Conservation (phyloP, 78 protist species). For the Carpediemonas membranifera region DNA sequence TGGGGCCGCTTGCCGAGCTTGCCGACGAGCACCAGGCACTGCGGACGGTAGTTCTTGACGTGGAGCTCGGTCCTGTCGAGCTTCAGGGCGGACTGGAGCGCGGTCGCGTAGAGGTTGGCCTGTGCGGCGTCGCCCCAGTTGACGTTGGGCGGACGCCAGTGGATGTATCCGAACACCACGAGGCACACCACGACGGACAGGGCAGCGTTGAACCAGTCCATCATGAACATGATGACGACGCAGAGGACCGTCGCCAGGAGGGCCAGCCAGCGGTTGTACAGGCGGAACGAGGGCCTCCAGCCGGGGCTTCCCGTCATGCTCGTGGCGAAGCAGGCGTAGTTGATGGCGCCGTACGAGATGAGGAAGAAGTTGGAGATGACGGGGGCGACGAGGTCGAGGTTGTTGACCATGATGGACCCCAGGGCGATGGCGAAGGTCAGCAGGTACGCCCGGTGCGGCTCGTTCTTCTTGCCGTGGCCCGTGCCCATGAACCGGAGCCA, state of each 20-base stretch:
- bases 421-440: conserved; percentile 16
- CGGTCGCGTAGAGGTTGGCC: background rate
- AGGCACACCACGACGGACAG: background rate
- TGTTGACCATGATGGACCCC: conserved; percentile 3
- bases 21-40: background rate
- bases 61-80: background rate
- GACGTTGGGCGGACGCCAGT: conserved; percentile 1
- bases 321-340: conserved; percentile 4
- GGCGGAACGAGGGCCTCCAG: conserved; percentile 24
- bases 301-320: background rate
- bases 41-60: conserved; percentile 13
- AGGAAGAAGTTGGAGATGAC: conserved; percentile 21
- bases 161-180: conserved; percentile 10
- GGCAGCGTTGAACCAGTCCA: conserved; percentile 10
- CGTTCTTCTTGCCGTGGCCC: background rate
- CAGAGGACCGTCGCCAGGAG: conserved; percentile 18
- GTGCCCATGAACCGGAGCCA: background rate
- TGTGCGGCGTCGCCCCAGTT: conserved; percentile 21
- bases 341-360: background rate
- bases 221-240: conserved; percentile 22
- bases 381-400: conserved; percentile 1
- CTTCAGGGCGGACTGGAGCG: background rate
- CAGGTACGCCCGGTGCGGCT: conserved; percentile 17
- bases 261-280: conserved; percentile 1
- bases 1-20: background rate